Percentiles rank a stretch among this genome's conserved stretches.
phyloP scores from a whole-genome alignment of 257 asterid species.

The Jasminum sambac region DNA sequence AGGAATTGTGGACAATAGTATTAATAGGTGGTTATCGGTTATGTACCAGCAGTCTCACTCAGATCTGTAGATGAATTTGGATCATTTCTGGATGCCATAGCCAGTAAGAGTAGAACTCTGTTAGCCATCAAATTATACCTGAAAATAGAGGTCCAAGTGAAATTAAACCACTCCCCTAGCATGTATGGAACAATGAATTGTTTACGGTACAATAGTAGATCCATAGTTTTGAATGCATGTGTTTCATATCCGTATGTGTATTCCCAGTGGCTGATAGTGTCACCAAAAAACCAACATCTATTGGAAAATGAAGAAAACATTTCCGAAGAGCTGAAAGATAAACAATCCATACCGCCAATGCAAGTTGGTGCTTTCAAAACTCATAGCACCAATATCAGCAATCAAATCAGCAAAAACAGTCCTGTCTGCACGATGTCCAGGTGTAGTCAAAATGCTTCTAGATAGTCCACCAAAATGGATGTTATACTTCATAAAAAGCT shows the following conservation, averaged over 20 bases:
- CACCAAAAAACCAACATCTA: conserved; percentile 12
- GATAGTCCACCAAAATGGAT: conserved; percentile 86
- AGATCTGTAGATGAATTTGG: conserved; percentile 64
- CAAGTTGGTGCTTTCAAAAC: conserved; percentile 77
- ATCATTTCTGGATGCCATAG: conserved; percentile 80
- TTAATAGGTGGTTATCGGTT: conserved; percentile 19
- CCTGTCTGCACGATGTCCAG: conserved; percentile 54
- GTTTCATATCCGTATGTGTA: background rate
- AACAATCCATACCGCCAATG: conserved; percentile 80
- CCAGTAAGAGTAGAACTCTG: conserved; percentile 87
- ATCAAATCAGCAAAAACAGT: conserved; percentile 74
- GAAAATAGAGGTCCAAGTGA: conserved; percentile 34
- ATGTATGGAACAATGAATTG: conserved; percentile 12
- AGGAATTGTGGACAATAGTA: conserved; percentile 1
- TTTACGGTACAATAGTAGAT: conserved; percentile 15
- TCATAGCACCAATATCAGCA: conserved; percentile 83
- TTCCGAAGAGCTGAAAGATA: conserved; percentile 12
- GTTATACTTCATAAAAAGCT: conserved; percentile 96
- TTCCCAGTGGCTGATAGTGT: conserved; percentile 14
- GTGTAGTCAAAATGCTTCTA: conserved; percentile 57
- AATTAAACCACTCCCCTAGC: conserved; percentile 17
- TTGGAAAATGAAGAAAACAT: conserved; percentile 13
- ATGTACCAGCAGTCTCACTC: conserved; percentile 82
- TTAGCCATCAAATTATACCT: conserved; percentile 99
- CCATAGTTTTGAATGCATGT: conserved; percentile 13